phyloP scores from a whole-genome alignment of 2,329 filamentous ascomycete genomes.

The Claviceps sp. region DNA sequence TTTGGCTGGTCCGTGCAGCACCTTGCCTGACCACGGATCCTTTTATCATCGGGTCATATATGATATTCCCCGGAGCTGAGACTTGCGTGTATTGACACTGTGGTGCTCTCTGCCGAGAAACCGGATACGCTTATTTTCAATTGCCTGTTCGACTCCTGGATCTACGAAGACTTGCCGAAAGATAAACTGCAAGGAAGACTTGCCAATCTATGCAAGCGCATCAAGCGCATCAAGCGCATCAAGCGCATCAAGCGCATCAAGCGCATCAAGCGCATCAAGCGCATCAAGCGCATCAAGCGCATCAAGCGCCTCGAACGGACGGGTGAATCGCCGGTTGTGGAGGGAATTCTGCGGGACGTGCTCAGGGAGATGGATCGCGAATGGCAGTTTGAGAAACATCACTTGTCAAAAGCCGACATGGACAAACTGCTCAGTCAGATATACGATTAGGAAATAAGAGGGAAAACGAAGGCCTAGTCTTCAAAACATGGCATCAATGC shows the following conservation, averaged over 20 bases:
- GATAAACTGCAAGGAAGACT: constrained; percentile 16
- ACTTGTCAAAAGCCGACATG: not conserved
- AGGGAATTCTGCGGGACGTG: constrained; percentile 13
- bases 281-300: too few species aligned
- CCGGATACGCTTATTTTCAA: constrained; percentile 18
- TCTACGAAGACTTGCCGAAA: constrained; percentile 16
- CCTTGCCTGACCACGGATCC: constrained; percentile 15
- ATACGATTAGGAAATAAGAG: too few species aligned
- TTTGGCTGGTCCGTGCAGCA: constrained; percentile 31
- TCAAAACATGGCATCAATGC: too few species aligned
- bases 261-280: too few species aligned
- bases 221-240: too few species aligned
- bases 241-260: too few species aligned
- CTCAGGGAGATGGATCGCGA: constrained; percentile 4
- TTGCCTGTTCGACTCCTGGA: constrained; percentile 16
- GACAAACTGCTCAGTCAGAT: too few species aligned
- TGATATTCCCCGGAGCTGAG: constrained; percentile 28
- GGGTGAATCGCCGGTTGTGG: constrained; percentile 12
- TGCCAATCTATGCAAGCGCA: constrained; percentile 13
- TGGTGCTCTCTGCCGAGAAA: constrained; percentile 16
- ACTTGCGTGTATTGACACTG: constrained; percentile 22
- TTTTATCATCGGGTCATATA: constrained; percentile 5
- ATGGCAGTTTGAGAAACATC: constrained; percentile 6
- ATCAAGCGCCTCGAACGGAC: constrained; percentile 19
- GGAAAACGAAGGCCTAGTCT: too few species aligned